phyloP scores from a whole-genome alignment of 495 filamentous ascomycete species.

The Oleoguttula mirabilis region DNA sequence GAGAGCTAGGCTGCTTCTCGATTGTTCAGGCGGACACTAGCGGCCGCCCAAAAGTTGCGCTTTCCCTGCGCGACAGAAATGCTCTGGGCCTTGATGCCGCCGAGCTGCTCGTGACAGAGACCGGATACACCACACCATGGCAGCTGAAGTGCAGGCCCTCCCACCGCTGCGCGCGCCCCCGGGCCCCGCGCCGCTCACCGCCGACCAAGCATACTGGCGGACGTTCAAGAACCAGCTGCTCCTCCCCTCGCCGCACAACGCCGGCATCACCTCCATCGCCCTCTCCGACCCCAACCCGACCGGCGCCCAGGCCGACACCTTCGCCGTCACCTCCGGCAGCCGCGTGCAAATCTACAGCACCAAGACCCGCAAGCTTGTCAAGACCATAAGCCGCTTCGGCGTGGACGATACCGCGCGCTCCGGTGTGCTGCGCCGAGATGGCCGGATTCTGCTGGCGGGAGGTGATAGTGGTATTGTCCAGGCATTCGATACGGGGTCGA shows the following conservation, averaged over 20 bases:
- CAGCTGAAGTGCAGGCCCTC: conserved; percentile 71
- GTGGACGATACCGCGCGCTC: conserved; percentile 68
- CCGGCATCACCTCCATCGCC: conserved; percentile 78
- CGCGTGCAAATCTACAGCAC: conserved; percentile 87
- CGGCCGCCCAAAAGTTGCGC: no score
- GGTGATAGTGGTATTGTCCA: conserved; percentile 84
- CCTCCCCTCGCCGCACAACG: conserved; percentile 73
- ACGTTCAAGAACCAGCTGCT: conserved; percentile 80
- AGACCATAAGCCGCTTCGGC: conserved; percentile 77
- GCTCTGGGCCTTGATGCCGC: no score
- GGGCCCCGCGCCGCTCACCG: conserved; percentile 58
- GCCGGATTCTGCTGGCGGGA: conserved; percentile 76
- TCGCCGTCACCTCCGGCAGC: conserved; percentile 83
- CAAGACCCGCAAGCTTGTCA: conserved; percentile 73
- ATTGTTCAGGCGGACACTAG: no score
- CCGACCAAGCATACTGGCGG: conserved; percentile 91
- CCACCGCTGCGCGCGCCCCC: conserved; percentile 72
- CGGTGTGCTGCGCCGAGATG: conserved; percentile 78
- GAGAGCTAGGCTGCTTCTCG: no score
- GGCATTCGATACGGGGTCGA: conserved; percentile 79
- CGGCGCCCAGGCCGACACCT: conserved; percentile 50
- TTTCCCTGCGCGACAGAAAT: no score
- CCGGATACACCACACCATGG: conserved; percentile 58
- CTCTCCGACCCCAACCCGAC: conserved; percentile 48
- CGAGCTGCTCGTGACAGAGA: no score